Evolutionary conservation across 148 eudicot genomes (phyloP).

Genomic region (Cornus controversa): DNA sequence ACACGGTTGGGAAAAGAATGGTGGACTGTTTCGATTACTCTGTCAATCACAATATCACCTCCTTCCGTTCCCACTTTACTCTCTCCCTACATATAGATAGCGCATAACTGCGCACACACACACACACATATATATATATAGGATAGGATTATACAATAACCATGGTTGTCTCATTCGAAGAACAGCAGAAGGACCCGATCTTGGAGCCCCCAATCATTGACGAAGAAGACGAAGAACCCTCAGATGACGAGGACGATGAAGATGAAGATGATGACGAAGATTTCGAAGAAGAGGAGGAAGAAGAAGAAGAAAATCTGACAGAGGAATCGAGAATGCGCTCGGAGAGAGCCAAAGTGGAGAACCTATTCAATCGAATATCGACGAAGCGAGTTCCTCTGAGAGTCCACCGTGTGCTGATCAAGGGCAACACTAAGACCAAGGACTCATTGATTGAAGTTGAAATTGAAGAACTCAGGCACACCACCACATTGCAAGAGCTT

Average conservation of each 20-base stretch:
- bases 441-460: constrained; percentile 62
- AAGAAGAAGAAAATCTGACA: constrained; percentile 18
- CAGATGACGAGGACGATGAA: constrained; percentile 21
- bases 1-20: no score
- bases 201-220: background rate
- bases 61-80: no score
- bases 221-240: constrained; percentile 22
- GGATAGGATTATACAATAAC: background rate
- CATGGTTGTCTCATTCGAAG: constrained; percentile 16
- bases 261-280: constrained; percentile 30
- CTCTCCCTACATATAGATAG: no score
- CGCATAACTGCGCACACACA: no score
- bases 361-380: constrained; percentile 37
- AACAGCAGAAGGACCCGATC: constrained; percentile 6
- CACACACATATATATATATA: no score
- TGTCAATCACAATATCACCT: no score
- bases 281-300: constrained; percentile 29
- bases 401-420: constrained; percentile 74
- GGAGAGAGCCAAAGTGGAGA: constrained; percentile 46
- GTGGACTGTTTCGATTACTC: no score
- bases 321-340: constrained; percentile 24
- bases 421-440: constrained; percentile 67
- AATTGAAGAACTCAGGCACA: constrained; percentile 43
- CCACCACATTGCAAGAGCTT: constrained; percentile 61
- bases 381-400: constrained; percentile 56